Conservation (phyloP, 306 rosid species). For the Dalbergia oliveri region DNA sequence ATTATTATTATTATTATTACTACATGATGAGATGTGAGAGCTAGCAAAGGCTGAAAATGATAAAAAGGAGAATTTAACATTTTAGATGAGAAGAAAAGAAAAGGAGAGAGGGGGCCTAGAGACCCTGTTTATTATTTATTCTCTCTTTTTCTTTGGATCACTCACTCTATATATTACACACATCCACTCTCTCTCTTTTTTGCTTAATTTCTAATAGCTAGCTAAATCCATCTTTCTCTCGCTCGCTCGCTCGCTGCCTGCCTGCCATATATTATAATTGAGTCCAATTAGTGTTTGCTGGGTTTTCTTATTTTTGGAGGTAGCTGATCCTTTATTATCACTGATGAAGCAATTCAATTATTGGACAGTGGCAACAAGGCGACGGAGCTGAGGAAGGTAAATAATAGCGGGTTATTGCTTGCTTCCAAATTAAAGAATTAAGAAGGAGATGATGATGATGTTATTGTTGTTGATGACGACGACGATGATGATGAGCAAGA, state of each 20-base stretch:
- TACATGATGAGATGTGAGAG: slow-evolving; percentile 38
- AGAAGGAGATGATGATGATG: neutral
- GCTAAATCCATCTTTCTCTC: neutral
- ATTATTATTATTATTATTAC: neutral
- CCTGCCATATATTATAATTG: slow-evolving; percentile 9
- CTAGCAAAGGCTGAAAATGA: slow-evolving; percentile 61
- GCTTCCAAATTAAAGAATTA: too few species aligned
- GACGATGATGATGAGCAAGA: slow-evolving; percentile 47
- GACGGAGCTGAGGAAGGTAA: neutral
- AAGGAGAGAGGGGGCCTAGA: slow-evolving; percentile 13
- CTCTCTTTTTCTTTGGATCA: slow-evolving; percentile 31
- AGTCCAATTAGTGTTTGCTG: slow-evolving; percentile 28
- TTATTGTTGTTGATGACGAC: neutral
- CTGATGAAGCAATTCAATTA: slow-evolving; percentile 28
- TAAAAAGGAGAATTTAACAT: slow-evolving; percentile 43
- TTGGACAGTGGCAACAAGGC: slow-evolving; percentile 21
- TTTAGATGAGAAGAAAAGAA: slow-evolving; percentile 38
- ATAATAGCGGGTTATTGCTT: too few species aligned
- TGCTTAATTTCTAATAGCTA: neutral
- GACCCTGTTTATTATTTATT: neutral
- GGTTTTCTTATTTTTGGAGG: slow-evolving; percentile 39
- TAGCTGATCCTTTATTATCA: slow-evolving; percentile 37
- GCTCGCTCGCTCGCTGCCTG: neutral
- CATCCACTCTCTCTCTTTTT: slow-evolving; percentile 27
- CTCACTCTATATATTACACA: neutral